Evolutionary conservation across 441 rosid species (phyloP).

Genomic region (Gossypium lobatum): DNA sequence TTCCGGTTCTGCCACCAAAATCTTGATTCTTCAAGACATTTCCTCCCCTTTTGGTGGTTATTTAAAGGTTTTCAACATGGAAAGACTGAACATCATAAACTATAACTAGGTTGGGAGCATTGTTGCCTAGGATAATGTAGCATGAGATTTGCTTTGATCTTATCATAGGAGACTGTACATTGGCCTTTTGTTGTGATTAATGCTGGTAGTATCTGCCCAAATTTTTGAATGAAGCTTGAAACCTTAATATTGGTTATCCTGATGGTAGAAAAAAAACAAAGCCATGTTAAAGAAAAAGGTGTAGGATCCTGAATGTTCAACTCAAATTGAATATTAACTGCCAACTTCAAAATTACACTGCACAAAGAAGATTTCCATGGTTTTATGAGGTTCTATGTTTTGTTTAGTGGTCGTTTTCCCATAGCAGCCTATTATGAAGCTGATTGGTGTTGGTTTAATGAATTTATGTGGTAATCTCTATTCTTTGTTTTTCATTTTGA

Average conservation of each 20-base stretch:
- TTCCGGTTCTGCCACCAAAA: background rate
- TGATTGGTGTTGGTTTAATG: background rate
- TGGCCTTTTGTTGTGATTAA: background rate
- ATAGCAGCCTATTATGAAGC: background rate
- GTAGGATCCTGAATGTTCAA: background rate
- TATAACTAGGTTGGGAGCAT: background rate
- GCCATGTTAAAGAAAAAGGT: background rate
- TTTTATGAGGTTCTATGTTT: background rate
- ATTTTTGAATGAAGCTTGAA: background rate
- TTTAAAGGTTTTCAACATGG: background rate
- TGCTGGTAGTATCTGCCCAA: background rate
- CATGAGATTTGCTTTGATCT: background rate
- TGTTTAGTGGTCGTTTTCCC: background rate
- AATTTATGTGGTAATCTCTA: slow-evolving; percentile 9
- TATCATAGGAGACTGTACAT: background rate
- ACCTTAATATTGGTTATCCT: background rate
- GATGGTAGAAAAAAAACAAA: slow-evolving; percentile 2
- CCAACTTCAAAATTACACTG: background rate
- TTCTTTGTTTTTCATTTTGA: background rate
- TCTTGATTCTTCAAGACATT: background rate
- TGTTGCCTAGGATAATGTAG: background rate
- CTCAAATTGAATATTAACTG: background rate
- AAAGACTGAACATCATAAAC: background rate
- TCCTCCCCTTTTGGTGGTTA: background rate
- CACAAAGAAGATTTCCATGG: background rate